Base-by-base conservation (phyloP, 805 yeast genomes). In the Vanderwaltozyma verrucispora region DNA sequence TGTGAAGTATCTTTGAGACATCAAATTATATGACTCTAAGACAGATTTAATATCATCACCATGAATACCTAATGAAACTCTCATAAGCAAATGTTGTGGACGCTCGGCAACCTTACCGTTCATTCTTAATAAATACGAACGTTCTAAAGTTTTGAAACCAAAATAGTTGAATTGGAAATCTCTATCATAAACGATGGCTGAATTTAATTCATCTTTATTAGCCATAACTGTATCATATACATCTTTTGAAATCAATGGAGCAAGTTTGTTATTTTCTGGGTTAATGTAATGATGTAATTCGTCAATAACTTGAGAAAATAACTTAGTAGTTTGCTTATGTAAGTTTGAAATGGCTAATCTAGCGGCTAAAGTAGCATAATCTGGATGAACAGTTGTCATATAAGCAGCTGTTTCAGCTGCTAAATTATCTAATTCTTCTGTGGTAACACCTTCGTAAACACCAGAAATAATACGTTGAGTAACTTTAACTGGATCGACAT, bases 321-420 rank as follows among this genome's bases (percentile, higher is more conserved):
- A 78, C 61, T 80, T 79, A 45, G 81, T 79, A 37, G 95, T 84
- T 64, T 83, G 92, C 62, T 84, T 85, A 68, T 89, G 96, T 54
- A 89, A 69, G 60, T 85, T 84, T 31, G 94, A 80, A 33, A 89
- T 79, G 20, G 96, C 96, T 41, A 89, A 77, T 63, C 97, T 77
- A 18, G 96, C 96, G 38, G 96, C 96, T 49, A 87, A 71, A 30
- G 77, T 76, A 24, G 96, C 94, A 52, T 89, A 88, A 64, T 89
- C 96, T n/a, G 96, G 96, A 61, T 89, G 97, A 44, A 82, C 75
- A 13, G 96, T 88, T 40, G 96, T 85, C 94, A 89, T 81, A 51
- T 80, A 81, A 30, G 96, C 96, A 36, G 95, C 89, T 25, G 95
- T 85, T 64, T 89, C 97, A 30, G 96, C 96, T 30, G 96, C 86